Evolutionary conservation across 768 basidiomycete genomes (phyloP).

Genomic region (Tephrocybe sp.): DNA sequence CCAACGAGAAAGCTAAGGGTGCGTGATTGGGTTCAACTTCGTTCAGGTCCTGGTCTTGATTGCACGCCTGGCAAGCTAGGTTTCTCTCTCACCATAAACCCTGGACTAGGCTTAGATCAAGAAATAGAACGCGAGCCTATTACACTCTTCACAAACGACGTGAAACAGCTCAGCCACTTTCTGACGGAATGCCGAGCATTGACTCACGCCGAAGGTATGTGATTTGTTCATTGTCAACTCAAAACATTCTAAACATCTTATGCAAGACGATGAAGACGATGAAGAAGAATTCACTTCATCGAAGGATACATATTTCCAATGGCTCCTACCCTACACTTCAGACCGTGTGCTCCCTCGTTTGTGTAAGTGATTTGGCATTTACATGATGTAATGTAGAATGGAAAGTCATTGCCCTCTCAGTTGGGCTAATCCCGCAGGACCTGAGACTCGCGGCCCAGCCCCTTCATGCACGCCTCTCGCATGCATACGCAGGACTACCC

Average conservation of each 20-base stretch:
- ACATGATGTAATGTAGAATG: too few relatives aligned
- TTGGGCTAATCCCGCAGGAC: slow-evolving; percentile 48
- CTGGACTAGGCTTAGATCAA: slow-evolving; percentile 33
- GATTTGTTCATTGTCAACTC: neutral
- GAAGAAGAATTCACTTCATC: too few relatives aligned
- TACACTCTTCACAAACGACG: slow-evolving; percentile 46
- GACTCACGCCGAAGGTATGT: slow-evolving; percentile 45
- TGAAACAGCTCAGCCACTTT: slow-evolving; percentile 43
- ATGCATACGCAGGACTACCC: slow-evolving; percentile 57
- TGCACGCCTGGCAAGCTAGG: slow-evolving; percentile 30
- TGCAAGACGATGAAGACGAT: neutral
- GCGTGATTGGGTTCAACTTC: neutral
- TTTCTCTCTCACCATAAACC: slow-evolving; percentile 51
- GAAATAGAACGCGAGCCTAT: slow-evolving; percentile 28
- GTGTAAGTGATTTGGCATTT: too few relatives aligned
- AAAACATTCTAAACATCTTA: too few relatives aligned
- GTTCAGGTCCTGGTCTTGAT: too few relatives aligned
- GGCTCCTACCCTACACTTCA: too few relatives aligned
- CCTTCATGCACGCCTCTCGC: slow-evolving; percentile 53
- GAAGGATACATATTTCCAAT: too few relatives aligned
- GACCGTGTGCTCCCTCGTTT: too few relatives aligned
- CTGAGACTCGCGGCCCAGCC: slow-evolving; percentile 49
- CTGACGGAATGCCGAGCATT: slow-evolving; percentile 57
- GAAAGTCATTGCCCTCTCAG: slow-evolving; percentile 21
- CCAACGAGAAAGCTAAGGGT: slow-evolving; percentile 7